Evolutionary conservation across 768 basidiomycete genomes (phyloP).

Genomic region (Leccinum uliginosum): DNA sequence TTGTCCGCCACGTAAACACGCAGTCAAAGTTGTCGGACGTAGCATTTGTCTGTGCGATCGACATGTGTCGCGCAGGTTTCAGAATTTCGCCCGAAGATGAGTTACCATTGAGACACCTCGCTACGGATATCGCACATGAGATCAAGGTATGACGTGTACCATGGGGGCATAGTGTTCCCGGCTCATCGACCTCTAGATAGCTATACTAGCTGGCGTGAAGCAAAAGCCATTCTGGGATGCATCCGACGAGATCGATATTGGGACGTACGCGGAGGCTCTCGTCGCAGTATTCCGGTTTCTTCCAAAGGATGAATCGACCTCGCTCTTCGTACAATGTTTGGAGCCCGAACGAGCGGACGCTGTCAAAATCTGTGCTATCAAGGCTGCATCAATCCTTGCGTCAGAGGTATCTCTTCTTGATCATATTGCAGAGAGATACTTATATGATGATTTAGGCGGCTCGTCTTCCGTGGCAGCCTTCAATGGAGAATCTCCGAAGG

Average conservation of each 20-base stretch:
- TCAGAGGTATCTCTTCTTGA: slow-evolving; percentile 49
- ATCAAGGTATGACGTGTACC: slow-evolving; percentile 51
- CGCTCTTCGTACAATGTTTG: slow-evolving; percentile 60
- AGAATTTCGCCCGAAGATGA: slow-evolving; percentile 52
- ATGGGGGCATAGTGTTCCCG: slow-evolving; percentile 16
- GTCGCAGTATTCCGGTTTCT: slow-evolving; percentile 70
- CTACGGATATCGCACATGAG: slow-evolving; percentile 73
- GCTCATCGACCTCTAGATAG: slow-evolving; percentile 16
- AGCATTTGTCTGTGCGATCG: slow-evolving; percentile 67
- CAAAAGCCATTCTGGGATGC: slow-evolving; percentile 71
- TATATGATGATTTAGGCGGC: slow-evolving; percentile 37
- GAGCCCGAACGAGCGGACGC: slow-evolving; percentile 78
- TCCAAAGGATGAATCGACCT: slow-evolving; percentile 54
- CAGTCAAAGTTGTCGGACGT: slow-evolving; percentile 60
- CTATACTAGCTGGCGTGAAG: slow-evolving; percentile 26
- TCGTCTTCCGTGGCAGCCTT: slow-evolving; percentile 52
- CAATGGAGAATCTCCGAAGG: slow-evolving; percentile 45
- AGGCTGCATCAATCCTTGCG: slow-evolving; percentile 64
- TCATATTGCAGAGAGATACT: background rate
- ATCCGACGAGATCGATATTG: slow-evolving; percentile 68
- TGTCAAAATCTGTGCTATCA: slow-evolving; percentile 72
- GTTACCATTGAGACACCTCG: slow-evolving; percentile 57
- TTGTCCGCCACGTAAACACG: slow-evolving; percentile 53
- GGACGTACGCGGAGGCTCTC: slow-evolving; percentile 70
- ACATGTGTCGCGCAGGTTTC: slow-evolving; percentile 70